Base-by-base conservation (phyloP, 2,329 filamentous ascomycete species). In the Exophiala mesophila region DNA sequence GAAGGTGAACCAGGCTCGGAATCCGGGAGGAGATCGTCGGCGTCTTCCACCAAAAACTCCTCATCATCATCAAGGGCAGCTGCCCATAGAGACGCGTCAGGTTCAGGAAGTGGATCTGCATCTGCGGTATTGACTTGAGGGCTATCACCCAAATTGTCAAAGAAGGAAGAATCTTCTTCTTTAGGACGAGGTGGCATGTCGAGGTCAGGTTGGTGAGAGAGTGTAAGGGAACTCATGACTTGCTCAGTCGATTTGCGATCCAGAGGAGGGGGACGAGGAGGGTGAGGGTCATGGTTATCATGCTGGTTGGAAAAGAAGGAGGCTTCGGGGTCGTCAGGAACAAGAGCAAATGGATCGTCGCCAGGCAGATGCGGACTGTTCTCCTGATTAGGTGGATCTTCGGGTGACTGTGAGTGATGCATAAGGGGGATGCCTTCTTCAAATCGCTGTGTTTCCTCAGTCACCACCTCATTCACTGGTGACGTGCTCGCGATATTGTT, bases 21-120 rank as follows among this genome's bases (percentile, higher is more conserved):
- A 44, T 89, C 88, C 5, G 94, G 82, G 7, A 96, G 68, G 47
- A 96, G 84, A 0, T 87, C 88, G 60, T 95, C 89, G 53, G 89
- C 89, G 33, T 85, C 80, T 17, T 81, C 80, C 35, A 80, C 67
- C 38, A 76, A 59, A 54, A 76, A 59, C 47, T 88, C 80, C 51
- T 89, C 83, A 36, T 85, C 83, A 10, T 70, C 86, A 55, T 96
- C 77, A 31, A 87, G 85, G 34, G 85, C 83, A 26, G 23, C 23
- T 51, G 87, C 78, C 86, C 90, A 95, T 54, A 87, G 82, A 13
- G 85, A 85, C 33, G 84, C 83, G 29, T 92, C 63, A 57, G 90
- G 85, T 30, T 82, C 76, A 5, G 75, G 20, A 9, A 26, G 23
- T n/a, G 37, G 26, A 13, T 20, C 21, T n/a, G 29, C 15, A 15